phyloP scores from a whole-genome alignment of 179 eudicot species.

The Beta macrorhiza region DNA sequence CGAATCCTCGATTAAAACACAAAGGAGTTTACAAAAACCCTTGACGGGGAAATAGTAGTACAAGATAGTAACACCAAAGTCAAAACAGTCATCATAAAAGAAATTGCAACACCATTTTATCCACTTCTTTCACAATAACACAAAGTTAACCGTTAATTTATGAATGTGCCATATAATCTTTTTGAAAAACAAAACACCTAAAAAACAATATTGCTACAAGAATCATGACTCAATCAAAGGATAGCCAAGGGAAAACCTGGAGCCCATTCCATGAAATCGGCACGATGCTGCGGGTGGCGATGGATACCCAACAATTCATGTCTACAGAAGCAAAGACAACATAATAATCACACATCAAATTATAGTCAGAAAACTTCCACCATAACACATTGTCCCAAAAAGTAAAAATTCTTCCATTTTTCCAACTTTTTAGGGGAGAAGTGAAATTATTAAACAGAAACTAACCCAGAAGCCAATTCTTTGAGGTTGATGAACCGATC shows the following conservation, averaged over 20 bases:
- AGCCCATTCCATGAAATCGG: slow-evolving; percentile 98
- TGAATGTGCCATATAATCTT: not conserved
- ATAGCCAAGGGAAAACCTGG: slow-evolving; percentile 61
- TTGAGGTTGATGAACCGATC: slow-evolving; percentile 56
- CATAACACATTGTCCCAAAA: not conserved
- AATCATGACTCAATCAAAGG: not conserved
- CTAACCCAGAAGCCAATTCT: slow-evolving; percentile 88
- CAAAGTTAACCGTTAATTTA: not conserved
- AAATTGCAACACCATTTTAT: not conserved
- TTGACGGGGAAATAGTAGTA: not conserved
- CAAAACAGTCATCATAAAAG: not conserved
- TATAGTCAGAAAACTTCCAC: slow-evolving; percentile 3
- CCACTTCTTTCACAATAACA: not conserved
- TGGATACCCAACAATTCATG: slow-evolving; percentile 79
- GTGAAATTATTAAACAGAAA: slow-evolving; percentile 6
- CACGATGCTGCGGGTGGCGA: slow-evolving; percentile 82
- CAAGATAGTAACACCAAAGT: not conserved
- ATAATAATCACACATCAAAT: slow-evolving; percentile 5
- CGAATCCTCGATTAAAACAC: not conserved
- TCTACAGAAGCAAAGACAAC: slow-evolving; percentile 35
- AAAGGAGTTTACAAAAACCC: not conserved
- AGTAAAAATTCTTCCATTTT: not conserved
- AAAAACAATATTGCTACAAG: not conserved
- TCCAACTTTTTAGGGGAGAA: not conserved
- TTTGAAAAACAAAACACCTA: not conserved